These are phyloP conservation scores for Xylaria sp. DNA, from an alignment of 2,329 filamentous ascomycete genomes.

Conservation along the genomic window DNA sequence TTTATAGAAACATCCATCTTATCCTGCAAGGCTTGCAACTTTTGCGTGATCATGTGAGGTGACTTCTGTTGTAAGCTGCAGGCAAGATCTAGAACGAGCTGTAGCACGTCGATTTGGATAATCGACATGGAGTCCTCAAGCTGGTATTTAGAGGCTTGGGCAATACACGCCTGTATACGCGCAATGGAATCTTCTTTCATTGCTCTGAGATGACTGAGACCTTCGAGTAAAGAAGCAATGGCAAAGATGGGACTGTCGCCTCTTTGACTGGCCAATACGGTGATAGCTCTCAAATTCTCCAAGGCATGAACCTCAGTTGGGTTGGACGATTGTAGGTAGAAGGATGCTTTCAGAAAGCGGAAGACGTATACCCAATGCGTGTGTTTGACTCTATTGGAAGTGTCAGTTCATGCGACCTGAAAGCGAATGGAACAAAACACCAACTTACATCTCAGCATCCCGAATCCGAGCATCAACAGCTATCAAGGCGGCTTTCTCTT, in stretches of 20 bases:
- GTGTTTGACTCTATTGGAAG: constrained; percentile 48
- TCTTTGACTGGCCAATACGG: constrained; percentile 52
- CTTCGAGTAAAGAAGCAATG: constrained; percentile 62
- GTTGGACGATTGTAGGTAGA: constrained; percentile 58
- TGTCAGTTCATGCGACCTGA: constrained; percentile 19
- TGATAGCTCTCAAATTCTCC: constrained; percentile 63
- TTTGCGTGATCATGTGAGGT: constrained; percentile 51
- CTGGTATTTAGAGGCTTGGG: constrained; percentile 67
- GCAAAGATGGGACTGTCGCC: constrained; percentile 61
- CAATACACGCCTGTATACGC: constrained; percentile 66
- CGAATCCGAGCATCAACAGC: constrained; percentile 63
- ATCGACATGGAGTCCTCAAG: constrained; percentile 58
- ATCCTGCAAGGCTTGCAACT: constrained; percentile 57
- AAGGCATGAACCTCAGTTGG: constrained; percentile 58
- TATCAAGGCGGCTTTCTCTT: constrained; percentile 67
- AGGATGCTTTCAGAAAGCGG: constrained; percentile 64
- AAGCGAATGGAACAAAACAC: neutral
- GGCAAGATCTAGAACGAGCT: constrained; percentile 63
- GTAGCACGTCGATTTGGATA: constrained; percentile 60
- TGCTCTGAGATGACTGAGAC: constrained; percentile 61
- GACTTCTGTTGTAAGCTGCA: constrained; percentile 62
- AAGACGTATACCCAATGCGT: constrained; percentile 72
- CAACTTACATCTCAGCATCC: constrained; percentile 58
- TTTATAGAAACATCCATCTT: constrained; percentile 53
- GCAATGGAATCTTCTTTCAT: constrained; percentile 61